phyloP scores from a whole-genome alignment of 441 rosid species.

The Brassica hybrid region DNA sequence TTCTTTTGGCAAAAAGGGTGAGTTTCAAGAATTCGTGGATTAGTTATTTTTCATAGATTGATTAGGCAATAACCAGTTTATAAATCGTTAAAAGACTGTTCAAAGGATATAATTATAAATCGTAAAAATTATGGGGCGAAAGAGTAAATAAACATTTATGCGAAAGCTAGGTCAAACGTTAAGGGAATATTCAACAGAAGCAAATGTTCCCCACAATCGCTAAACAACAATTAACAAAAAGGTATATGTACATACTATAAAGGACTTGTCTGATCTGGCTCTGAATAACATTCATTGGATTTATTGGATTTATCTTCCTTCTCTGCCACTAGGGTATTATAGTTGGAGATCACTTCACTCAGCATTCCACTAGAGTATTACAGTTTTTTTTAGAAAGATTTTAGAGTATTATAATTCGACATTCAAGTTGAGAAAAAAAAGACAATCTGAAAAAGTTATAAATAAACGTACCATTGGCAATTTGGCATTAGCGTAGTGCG shows the following conservation, averaged over 20 bases:
- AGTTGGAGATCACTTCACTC: constrained; percentile 36
- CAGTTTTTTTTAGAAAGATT: background rate
- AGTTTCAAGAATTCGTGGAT: background rate
- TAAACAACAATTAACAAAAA: constrained; percentile 12
- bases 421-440: constrained; percentile 25
- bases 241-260: constrained; percentile 1
- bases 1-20: background rate
- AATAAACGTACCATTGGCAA: constrained; percentile 25
- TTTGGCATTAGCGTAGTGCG: constrained; percentile 13
- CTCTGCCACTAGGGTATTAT: constrained; percentile 28
- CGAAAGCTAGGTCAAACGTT: background rate
- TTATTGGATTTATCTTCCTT: constrained; percentile 33
- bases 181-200: constrained; percentile 23
- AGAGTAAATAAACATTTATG: background rate
- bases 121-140: background rate
- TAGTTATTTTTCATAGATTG: background rate
- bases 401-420: background rate
- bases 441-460: constrained; percentile 18
- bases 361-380: constrained; percentile 18
- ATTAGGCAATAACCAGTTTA: background rate
- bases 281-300: constrained; percentile 35
- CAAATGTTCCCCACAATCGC: constrained; percentile 13
- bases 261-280: constrained; percentile 36
- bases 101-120: background rate
- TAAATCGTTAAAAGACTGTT: background rate